Evolutionary conservation across 129 eudicot genomes (phyloP).

Genomic region (Saposhnikovia divaricata): DNA sequence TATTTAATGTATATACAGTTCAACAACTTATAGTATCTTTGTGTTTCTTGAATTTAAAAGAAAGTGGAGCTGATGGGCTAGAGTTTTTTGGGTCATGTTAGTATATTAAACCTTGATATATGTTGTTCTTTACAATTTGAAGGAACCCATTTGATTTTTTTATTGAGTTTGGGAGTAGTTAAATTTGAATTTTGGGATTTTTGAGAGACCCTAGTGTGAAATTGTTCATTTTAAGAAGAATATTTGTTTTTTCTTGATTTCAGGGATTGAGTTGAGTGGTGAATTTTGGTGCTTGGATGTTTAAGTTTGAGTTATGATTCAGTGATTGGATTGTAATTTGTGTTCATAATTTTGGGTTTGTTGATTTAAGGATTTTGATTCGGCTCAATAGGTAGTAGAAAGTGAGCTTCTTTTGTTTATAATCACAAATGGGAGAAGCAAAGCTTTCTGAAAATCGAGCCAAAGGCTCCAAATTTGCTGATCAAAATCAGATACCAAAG

Average conservation of each 20-base stretch:
- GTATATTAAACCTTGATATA: neutral
- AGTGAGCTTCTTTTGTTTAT: neutral
- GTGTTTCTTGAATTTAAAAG: neutral
- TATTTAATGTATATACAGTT: neutral
- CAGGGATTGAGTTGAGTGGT: neutral
- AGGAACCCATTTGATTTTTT: neutral
- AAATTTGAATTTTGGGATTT: neutral
- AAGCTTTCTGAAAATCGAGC: slow-evolving; percentile 37
- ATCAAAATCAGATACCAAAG: slow-evolving; percentile 67
- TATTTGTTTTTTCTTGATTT: neutral
- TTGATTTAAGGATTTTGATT: neutral
- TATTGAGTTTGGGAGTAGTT: neutral
- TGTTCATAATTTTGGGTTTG: neutral
- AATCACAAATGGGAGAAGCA: slow-evolving; percentile 48
- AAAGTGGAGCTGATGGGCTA: slow-evolving; percentile 3
- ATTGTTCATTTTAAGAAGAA: neutral
- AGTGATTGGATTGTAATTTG: slow-evolving; percentile 5
- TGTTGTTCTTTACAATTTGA: neutral
- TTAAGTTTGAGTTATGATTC: neutral
- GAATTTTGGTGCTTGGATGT: neutral
- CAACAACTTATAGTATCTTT: neutral
- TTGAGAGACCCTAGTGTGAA: slow-evolving; percentile 2
- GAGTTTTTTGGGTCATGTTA: neutral
- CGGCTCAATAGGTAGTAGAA: neutral
- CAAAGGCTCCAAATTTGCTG: slow-evolving; percentile 39